phyloP scores from a whole-genome alignment of 768 basidiomycete species.

The Gelatoporia subvermispora region DNA sequence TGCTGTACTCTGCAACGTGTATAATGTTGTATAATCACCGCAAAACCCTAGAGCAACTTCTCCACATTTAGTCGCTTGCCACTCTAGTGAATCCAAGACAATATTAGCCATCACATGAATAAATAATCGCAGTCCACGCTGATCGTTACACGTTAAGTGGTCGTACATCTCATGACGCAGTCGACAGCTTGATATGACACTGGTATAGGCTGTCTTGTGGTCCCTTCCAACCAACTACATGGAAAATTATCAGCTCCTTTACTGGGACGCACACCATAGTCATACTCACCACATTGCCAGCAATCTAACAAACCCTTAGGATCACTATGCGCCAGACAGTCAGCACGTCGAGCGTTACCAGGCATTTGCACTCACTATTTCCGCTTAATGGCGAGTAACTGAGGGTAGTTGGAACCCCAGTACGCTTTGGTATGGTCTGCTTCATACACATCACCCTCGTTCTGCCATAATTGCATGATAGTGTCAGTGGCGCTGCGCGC shows the following conservation, averaged over 20 bases:
- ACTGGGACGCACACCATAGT: neutral
- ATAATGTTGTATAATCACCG: no score
- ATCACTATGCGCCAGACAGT: conserved; percentile 19
- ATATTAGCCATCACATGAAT: no score
- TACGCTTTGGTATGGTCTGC: conserved; percentile 25
- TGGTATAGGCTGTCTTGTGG: conserved; percentile 13
- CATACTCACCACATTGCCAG: conserved; percentile 30
- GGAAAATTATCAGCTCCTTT: neutral
- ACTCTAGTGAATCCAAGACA: no score
- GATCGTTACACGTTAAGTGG: no score
- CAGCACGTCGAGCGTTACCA: neutral
- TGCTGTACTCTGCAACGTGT: no score
- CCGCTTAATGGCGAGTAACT: conserved; percentile 25
- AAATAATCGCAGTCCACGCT: no score
- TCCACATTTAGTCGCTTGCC: no score
- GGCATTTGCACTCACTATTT: conserved; percentile 26
- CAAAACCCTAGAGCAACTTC: no score
- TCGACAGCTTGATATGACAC: conserved; percentile 14
- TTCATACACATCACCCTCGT: conserved; percentile 33
- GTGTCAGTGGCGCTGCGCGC: neutral
- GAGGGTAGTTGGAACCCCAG: conserved; percentile 32
- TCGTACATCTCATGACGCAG: no score
- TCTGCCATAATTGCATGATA: conserved; percentile 11
- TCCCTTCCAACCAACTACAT: conserved; percentile 28
- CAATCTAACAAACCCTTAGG: conserved; percentile 25